Conservation (phyloP, 345 rosid genomes). For the Salix udensis region DNA sequence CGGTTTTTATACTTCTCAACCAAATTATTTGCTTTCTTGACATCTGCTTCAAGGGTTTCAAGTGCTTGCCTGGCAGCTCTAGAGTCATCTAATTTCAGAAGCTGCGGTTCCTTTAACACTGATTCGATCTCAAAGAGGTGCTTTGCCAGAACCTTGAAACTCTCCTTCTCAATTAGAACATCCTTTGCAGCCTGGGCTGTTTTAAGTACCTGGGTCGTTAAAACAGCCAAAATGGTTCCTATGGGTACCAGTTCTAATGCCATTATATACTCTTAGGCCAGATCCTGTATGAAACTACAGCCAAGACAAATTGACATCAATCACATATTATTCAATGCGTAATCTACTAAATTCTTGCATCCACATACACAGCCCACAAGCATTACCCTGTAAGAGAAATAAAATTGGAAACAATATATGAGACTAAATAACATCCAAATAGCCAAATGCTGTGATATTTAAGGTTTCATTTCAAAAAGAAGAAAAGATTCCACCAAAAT, state of each 20-base stretch:
- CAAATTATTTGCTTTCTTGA: slow-evolving; percentile 55
- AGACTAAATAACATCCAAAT: background rate
- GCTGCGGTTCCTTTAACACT: slow-evolving; percentile 54
- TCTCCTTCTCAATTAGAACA: slow-evolving; percentile 54
- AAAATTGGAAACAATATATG: background rate
- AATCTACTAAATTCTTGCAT: background rate
- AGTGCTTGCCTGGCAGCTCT: slow-evolving; percentile 53
- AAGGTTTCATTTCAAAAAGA: background rate
- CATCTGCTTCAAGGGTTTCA: slow-evolving; percentile 52
- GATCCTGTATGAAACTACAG: background rate
- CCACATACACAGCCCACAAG: background rate
- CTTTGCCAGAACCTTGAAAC: slow-evolving; percentile 61
- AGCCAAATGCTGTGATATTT: background rate
- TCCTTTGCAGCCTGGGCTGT: slow-evolving; percentile 73
- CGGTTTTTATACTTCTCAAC: slow-evolving; percentile 54
- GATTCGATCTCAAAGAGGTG: slow-evolving; percentile 67
- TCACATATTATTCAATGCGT: background rate
- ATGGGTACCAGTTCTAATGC: slow-evolving; percentile 62
- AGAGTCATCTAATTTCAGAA: slow-evolving; percentile 49
- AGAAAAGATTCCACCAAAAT: no score
- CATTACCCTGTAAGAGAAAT: background rate
- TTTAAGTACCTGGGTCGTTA: slow-evolving; percentile 55
- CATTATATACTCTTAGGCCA: slow-evolving; percentile 21
- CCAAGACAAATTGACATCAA: background rate
- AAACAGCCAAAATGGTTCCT: slow-evolving; percentile 57